These are phyloP conservation scores for Bothriochloa decipiens DNA, from an alignment of 176 grass and related monocot genomes.

Conservation along the genomic window DNA sequence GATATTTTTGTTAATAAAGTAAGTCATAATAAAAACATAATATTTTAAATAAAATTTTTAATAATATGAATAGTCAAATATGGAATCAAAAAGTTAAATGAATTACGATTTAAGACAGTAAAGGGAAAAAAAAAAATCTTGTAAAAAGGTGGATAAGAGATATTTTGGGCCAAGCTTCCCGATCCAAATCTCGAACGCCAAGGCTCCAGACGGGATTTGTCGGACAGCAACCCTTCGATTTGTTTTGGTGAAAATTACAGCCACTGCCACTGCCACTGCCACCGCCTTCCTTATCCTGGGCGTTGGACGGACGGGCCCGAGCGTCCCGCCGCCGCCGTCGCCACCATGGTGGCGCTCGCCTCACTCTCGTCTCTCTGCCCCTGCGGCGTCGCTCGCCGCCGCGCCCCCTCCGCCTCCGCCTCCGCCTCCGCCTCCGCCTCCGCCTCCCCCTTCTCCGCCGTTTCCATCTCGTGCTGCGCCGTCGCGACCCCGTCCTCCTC, in stretches of 20 bases:
- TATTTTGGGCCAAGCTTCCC: slow-evolving; percentile 37
- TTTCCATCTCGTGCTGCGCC: slow-evolving; percentile 54
- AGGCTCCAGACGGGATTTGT: too few species aligned
- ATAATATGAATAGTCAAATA: too few species aligned
- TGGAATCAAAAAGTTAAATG: too few species aligned
- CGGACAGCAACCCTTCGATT: neutral
- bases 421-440: neutral
- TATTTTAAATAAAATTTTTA: too few species aligned
- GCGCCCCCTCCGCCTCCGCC: neutral
- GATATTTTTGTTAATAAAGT: too few species aligned
- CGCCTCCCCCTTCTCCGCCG: neutral
- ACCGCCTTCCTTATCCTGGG: neutral
- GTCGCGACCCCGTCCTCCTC: slow-evolving; percentile 40
- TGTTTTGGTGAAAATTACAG: neutral
- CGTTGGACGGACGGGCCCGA: neutral
- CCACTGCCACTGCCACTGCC: neutral
- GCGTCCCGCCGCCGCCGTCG: slow-evolving; percentile 13
- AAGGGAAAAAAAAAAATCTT: neutral
- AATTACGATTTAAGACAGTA: neutral
- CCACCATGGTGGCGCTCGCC: slow-evolving; percentile 57
- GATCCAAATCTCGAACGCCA: slow-evolving; percentile 18
- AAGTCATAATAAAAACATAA: too few species aligned
- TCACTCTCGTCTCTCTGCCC: slow-evolving; percentile 48
- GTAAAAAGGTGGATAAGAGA: neutral
- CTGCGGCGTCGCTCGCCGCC: slow-evolving; percentile 48